phyloP scores from a whole-genome alignment of 306 rosid genomes.

The Rubus parviflorus region DNA sequence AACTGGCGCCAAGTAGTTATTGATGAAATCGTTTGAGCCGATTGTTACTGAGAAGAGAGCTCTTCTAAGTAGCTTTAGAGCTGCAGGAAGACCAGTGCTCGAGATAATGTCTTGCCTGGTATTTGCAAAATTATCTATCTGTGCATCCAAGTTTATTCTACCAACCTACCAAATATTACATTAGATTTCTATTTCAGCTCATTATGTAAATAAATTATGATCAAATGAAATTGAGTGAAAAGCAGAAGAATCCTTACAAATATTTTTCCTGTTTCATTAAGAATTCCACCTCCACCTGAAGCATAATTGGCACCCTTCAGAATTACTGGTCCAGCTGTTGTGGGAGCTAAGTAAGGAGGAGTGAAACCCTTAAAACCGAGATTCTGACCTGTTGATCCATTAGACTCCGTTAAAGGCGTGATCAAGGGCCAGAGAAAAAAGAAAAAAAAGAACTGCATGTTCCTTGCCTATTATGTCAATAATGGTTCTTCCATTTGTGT shows the following conservation, averaged over 20 bases:
- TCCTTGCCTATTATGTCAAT: constrained; percentile 51
- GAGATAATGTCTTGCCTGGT: constrained; percentile 62
- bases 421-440: neutral
- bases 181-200: neutral
- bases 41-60: constrained; percentile 56
- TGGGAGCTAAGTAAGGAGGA: constrained; percentile 67
- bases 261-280: constrained; percentile 53
- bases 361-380: constrained; percentile 41
- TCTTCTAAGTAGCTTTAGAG: constrained; percentile 32
- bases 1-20: constrained; percentile 52
- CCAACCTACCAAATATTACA: constrained; percentile 44
- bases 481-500: constrained; percentile 74
- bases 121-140: constrained; percentile 60
- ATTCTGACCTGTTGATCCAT: constrained; percentile 45
- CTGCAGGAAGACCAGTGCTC: constrained; percentile 42
- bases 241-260: constrained; percentile 50
- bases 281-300: constrained; percentile 74
- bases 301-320: constrained; percentile 75
- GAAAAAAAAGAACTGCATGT: neutral
- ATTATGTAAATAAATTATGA: neutral
- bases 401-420: neutral
- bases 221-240: neutral
- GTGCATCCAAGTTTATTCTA: constrained; percentile 61
- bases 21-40: constrained; percentile 74
- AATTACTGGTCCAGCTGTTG: constrained; percentile 49